Base-by-base conservation (phyloP, 2,329 filamentous ascomycete species). In the Penicillium sp. region DNA sequence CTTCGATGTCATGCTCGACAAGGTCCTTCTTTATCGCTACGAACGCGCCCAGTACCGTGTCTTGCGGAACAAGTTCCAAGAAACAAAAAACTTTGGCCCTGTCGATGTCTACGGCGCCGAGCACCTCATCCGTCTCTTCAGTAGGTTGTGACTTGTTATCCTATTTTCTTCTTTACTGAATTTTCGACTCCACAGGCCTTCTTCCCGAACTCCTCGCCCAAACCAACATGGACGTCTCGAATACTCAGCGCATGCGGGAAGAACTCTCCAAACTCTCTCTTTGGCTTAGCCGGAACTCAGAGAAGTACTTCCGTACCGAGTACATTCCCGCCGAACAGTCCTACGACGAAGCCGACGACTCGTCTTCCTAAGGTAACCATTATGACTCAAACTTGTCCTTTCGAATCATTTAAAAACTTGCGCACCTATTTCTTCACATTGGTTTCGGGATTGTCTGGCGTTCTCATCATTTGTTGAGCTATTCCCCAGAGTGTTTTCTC, bases 211-310 rank as follows among this genome's bases (percentile, higher is more conserved):
- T 97, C 38, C 86, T 97, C 57, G 92, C 92, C 4, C 94, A 99
- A 71, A 99, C 94, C 47, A 97, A 97, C 74, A 96, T 99, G 91
- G 94, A 97, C 67, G 81, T 87, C 48, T 91, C 95, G 70, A 92
- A 91, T 2, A 90, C 96, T 39, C 88, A 87, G 57, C 88, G 91
- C 43, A 83, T 97, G 24, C 87, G 91, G 12, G 90, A 96, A 65
- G 94, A 99, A 70, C 81, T 99, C 15, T 82, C 84, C 61, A 93
- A 91, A 73, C 86, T 99, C 73, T 90, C 87, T 10, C 81, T 84
- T 49, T 99, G 92, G 90, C 79, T 99, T 50, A 83, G 86, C 53
- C 88, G 87, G 62, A 85, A 93, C 65, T 85, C 86, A 13, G 80
- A 84, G 52, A 82, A 82, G 23, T 96, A 94, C 74, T 95, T 99